Evolutionary conservation across 441 rosid genomes (phyloP).

Genomic region (Raphanus hybrid): DNA sequence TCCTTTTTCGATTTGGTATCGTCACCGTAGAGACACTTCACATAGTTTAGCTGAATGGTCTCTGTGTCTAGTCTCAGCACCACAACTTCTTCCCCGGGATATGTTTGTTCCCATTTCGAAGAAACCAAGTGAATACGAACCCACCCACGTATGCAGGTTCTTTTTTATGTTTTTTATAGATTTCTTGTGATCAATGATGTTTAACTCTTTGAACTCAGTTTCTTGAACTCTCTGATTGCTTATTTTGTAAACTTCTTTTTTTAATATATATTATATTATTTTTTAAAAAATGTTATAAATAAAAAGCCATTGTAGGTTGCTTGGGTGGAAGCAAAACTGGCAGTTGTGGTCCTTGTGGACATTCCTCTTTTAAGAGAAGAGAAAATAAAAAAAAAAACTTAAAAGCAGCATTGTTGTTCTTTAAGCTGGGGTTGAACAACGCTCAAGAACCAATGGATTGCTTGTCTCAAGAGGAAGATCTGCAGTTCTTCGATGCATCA

Average conservation of each 20-base stretch:
- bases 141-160: slow-evolving; percentile 32
- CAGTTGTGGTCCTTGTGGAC: slow-evolving; percentile 41
- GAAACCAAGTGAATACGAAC: slow-evolving; percentile 38
- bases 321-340: slow-evolving; percentile 57
- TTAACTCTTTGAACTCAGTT: slow-evolving; percentile 33
- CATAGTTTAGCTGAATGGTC: slow-evolving; percentile 15
- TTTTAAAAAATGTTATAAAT: slow-evolving; percentile 26
- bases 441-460: slow-evolving; percentile 53
- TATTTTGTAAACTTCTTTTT: slow-evolving; percentile 47
- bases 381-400: slow-evolving; percentile 25
- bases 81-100: slow-evolving; percentile 28
- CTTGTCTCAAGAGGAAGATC: slow-evolving; percentile 64
- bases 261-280: slow-evolving; percentile 10
- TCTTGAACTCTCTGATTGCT: slow-evolving; percentile 56
- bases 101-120: slow-evolving; percentile 36
- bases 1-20: slow-evolving; percentile 7
- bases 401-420: slow-evolving; percentile 18
- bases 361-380: slow-evolving; percentile 48
- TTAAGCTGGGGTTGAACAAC: slow-evolving; percentile 53
- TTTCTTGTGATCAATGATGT: neutral
- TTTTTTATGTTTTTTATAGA: slow-evolving; percentile 45
- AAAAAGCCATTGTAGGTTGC: slow-evolving; percentile 60
- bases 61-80: neutral
- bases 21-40: slow-evolving; percentile 4
- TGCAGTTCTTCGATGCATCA: slow-evolving; percentile 66